Evolutionary conservation across 345 rosid species (phyloP), one percentile per base, ranked within the genome.

Genomic region (Barbarea vulgaris): DNA sequence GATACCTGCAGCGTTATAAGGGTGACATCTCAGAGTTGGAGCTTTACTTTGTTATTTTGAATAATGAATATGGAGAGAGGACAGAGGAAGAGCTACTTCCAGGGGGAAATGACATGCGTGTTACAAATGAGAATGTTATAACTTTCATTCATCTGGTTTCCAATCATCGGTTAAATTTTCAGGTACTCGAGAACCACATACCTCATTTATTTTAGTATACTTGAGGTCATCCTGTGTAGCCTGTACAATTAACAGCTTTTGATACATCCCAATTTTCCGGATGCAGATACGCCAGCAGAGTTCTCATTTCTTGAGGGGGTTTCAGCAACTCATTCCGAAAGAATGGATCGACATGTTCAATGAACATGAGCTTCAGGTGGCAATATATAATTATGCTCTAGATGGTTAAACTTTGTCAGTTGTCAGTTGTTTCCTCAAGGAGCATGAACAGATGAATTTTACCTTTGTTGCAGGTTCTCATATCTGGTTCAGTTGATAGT

Each of bases 271-370:
- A 44, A 44, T 54, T 27, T 10, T 48, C 48, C 3, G 51, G 73
- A 30, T 72, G 72, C 90, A 92, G 99, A 95, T 92, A 83, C 92
- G 98, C 41, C 97, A 87, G 31, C 99, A 95, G 81, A 89, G 99
- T 85, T 74, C 87, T 77, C 87, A 95, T 87, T 92, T 95, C 78
- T 77, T 92, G 81, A 86, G 91, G 82, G 99, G 99, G 30, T 89
- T 95, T 87, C 93, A 95, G 85, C 98, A 89, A 84, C 98, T 95
- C 76, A 86, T 92, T 69, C 90, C 85, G 76, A 95, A 84, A 83
- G 96, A 87, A 53, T 92, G 99, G 97, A 90, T 95, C 58, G 96
- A 90, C 73, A 95, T 95, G 99, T 92, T 95, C 72, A 88, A 95
- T 55, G 99, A 95, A 81, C 97, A 95, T 76, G 99, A 95, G 82